Evolutionary conservation across 176 grass and related monocot species (phyloP), one percentile per base, ranked within the genome.

Genomic region (Rhynchospora tenuis): DNA sequence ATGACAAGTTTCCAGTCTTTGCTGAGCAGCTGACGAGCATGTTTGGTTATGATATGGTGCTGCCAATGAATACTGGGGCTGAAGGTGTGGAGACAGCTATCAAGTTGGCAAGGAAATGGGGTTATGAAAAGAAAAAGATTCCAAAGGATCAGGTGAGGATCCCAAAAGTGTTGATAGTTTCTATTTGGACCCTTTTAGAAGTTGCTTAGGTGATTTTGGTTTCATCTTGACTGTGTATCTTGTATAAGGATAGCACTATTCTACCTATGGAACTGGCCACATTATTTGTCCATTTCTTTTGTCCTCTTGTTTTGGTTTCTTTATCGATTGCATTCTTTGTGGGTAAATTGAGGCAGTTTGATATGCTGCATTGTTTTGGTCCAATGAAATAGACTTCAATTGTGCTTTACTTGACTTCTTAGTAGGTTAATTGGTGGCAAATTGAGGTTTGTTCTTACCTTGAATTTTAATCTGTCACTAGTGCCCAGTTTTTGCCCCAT

Each of bases 21-120:
- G 95, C 95, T 0, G 84, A 90, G 24, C 86, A 91, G 60, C 50
- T 98, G 47, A 94, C 89, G 8, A 84, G 83, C 62, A 87, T 98
- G 90, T 98, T 98, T 91, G 91, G 92, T 64, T 95, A 95, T 77
- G 92, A 98, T 23, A 98, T 98, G 95, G 85, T 95, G 95, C 59
- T 98, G 66, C 95, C 95, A 10, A 98, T 98, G 95, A 98, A 98
- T 88, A 95, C 93, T 86, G 96, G 96, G 58, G 96, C 96, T 83
- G 96, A 95, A 86, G 96, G 96, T 86, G 93, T 95, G 54, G 96
- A 98, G 88, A 98, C 93, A 7, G 96, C 96, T 83, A 87, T 98
- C 82, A 98, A 98, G 38, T 56, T 98, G 80, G 96, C 89, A 80
- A 85, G 92, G 52, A 98, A 98, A 91, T 98, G 96, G 96, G 93